phyloP scores from a whole-genome alignment of 2,329 filamentous ascomycete species.

The Aspergillus novofumigatus region DNA sequence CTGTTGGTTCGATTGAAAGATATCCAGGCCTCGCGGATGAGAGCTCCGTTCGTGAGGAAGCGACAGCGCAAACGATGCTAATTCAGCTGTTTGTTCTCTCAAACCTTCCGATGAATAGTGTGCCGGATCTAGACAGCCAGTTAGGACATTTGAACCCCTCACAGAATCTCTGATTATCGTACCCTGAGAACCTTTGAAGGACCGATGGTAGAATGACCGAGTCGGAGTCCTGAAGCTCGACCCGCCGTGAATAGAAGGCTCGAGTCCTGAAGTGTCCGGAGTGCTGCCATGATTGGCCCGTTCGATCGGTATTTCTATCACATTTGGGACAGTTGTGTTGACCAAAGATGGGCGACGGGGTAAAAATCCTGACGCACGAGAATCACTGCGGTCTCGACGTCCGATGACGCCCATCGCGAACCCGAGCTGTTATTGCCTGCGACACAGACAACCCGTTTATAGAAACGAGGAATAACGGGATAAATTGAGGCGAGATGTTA shows the following conservation, averaged over 20 bases:
- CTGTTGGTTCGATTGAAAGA: slow-evolving; percentile 18
- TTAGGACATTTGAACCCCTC: slow-evolving; percentile 16
- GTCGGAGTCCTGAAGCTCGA: slow-evolving; percentile 38
- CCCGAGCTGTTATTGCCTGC: neutral
- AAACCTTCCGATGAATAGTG: slow-evolving; percentile 72
- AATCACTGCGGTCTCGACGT: slow-evolving; percentile 27
- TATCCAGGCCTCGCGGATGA: slow-evolving; percentile 27
- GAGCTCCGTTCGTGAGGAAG: slow-evolving; percentile 24
- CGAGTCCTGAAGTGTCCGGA: slow-evolving; percentile 22
- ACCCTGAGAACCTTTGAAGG: slow-evolving; percentile 42
- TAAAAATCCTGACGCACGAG: slow-evolving; percentile 23
- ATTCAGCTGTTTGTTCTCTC: slow-evolving; percentile 79
- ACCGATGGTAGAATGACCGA: slow-evolving; percentile 43
- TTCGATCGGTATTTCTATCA: slow-evolving; percentile 23
- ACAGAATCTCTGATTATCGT: slow-evolving; percentile 8
- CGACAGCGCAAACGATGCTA: slow-evolving; percentile 76
- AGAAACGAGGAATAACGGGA: neutral
- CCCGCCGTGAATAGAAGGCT: slow-evolving; percentile 27
- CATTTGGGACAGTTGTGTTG: slow-evolving; percentile 19
- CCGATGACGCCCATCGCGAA: slow-evolving; percentile 26
- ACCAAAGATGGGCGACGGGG: slow-evolving; percentile 18
- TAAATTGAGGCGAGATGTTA: neutral
- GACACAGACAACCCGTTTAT: neutral
- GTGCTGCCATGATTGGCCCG: slow-evolving; percentile 26
- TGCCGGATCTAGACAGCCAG: slow-evolving; percentile 55